Evolutionary conservation across 2,329 filamentous ascomycete genomes (phyloP).

Genomic region (Graphium sp.): DNA sequence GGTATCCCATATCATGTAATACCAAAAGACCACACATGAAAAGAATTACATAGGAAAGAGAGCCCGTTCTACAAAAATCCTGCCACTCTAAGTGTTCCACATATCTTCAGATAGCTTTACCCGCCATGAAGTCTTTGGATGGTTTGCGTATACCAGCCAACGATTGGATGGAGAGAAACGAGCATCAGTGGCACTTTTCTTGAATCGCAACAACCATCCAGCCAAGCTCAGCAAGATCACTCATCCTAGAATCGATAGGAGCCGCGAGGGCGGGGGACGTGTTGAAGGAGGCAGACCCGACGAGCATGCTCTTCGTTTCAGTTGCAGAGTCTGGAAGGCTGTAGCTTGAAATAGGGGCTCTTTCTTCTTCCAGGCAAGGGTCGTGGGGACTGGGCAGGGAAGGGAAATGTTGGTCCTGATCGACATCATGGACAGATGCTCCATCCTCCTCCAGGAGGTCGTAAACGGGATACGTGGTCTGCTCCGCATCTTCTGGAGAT

Average conservation of each 20-base stretch:
- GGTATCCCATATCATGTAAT: too few relatives aligned
- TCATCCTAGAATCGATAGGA: constrained; percentile 18
- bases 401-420: too few relatives aligned
- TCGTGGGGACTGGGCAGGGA: constrained; percentile 6
- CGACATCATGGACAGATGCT: constrained; percentile 18
- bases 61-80: too few relatives aligned
- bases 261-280: constrained; percentile 14
- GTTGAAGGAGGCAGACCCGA: not conserved
- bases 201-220: constrained; percentile 34
- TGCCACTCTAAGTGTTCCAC: too few relatives aligned
- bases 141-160: too few relatives aligned
- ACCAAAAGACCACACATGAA: too few relatives aligned
- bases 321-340: constrained; percentile 23
- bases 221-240: constrained; percentile 27
- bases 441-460: constrained; percentile 22
- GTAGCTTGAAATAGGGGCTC: constrained; percentile 21
- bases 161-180: too few relatives aligned
- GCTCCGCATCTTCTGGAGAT: constrained; percentile 18
- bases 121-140: too few relatives aligned
- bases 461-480: constrained; percentile 27
- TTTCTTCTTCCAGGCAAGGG: constrained; percentile 9
- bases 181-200: too few relatives aligned
- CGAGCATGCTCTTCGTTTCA: constrained; percentile 8
- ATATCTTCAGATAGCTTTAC: too few relatives aligned
- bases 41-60: too few relatives aligned